Conservation (phyloP, 2,329 filamentous ascomycete genomes). For the Talaromyces sp. region DNA sequence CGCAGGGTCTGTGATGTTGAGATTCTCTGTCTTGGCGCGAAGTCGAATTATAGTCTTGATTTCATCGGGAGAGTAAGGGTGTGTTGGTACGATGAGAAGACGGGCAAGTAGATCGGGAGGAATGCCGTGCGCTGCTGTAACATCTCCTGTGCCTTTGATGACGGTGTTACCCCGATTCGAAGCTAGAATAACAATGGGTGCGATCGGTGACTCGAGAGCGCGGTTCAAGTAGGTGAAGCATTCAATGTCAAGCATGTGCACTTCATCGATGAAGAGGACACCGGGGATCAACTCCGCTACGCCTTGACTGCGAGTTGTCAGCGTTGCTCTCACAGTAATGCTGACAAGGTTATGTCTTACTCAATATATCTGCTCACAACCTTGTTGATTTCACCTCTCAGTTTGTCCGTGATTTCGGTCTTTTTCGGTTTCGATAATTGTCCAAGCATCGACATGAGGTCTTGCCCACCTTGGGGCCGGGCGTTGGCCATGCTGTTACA, state of each 20-base stretch:
- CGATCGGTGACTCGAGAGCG: constrained; percentile 91
- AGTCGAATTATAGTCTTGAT: constrained; percentile 89
- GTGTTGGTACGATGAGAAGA: constrained; percentile 92
- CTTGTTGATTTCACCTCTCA: constrained; percentile 96
- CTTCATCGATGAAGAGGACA: constrained; percentile 97
- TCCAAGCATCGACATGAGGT: constrained; percentile 99
- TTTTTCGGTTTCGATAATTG: constrained; percentile 99
- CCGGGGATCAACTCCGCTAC: constrained; percentile 97
- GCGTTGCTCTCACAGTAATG: not conserved
- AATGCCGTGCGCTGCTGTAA: constrained; percentile 86
- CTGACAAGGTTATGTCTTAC: not conserved
- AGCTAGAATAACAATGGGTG: constrained; percentile 93
- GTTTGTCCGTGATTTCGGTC: constrained; percentile 98
- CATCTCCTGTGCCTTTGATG: constrained; percentile 77
- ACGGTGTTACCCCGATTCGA: constrained; percentile 94
- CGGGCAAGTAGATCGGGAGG: constrained; percentile 90
- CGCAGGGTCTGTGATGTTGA: constrained; percentile 75
- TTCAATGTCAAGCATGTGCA: constrained; percentile 99
- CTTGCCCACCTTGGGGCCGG: constrained; percentile 91
- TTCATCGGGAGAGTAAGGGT: constrained; percentile 81
- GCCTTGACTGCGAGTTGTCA: constrained; percentile 57
- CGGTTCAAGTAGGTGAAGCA: constrained; percentile 99
- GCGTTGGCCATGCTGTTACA: constrained; percentile 71
- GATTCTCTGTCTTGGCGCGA: constrained; percentile 75
- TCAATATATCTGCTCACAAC: constrained; percentile 99